phyloP scores from a whole-genome alignment of 192 early-diverging fungal genomes.

The Paraglomus brasilianum region DNA sequence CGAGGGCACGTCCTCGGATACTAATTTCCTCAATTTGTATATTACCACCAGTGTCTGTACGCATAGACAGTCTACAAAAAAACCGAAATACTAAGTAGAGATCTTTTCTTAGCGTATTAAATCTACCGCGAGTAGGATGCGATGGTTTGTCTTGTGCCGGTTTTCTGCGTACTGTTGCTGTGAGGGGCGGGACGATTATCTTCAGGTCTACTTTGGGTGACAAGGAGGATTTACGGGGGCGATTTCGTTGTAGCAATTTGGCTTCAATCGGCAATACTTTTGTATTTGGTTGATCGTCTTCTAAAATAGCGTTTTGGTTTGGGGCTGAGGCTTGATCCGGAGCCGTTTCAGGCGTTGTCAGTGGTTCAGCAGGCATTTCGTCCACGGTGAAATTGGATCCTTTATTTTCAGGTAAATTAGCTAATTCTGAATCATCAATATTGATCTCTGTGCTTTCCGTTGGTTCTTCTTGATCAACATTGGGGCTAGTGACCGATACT shows the following conservation, averaged over 20 bases:
- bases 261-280: conserved; percentile 25
- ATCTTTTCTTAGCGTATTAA: conserved; percentile 41
- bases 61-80: conserved; percentile 43
- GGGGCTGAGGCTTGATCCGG: no score
- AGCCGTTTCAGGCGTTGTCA: no score
- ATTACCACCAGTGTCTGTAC: conserved; percentile 35
- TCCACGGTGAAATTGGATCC: no score
- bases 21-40: conserved; percentile 42
- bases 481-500: background rate
- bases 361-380: no score
- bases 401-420: no score
- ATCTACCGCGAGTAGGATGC: conserved; percentile 15
- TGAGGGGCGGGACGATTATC: conserved; percentile 16
- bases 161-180: conserved; percentile 17
- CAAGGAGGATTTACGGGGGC: conserved; percentile 13
- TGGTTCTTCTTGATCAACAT: no score
- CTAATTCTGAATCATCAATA: no score
- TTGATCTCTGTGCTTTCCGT: no score
- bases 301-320: background rate
- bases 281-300: background rate
- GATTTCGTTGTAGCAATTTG: no score
- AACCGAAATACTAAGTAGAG: conserved; percentile 44
- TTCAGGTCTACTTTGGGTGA: conserved; percentile 9
- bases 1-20: conserved; percentile 42
- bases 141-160: conserved; percentile 29